Evolutionary conservation across 2,329 filamentous ascomycete genomes (phyloP), one percentile per base, ranked within the genome.

Genomic region (Cadophora gregata): DNA sequence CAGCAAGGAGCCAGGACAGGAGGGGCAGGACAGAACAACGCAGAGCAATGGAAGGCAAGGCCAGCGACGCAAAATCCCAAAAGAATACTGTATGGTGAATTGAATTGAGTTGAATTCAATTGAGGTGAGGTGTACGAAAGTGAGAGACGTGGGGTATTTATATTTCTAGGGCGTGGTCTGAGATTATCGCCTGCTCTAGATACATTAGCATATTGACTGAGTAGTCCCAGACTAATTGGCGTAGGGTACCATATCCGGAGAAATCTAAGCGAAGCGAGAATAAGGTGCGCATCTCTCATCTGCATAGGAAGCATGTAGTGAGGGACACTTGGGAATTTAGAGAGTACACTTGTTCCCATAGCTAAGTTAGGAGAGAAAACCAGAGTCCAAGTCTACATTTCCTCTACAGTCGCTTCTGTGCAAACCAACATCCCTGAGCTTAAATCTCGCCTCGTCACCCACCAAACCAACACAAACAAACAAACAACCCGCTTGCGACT

Each of bases 401-500:
- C 9, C 33, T 38, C 33, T 38, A 27, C 55, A 55, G n/a, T n/a
- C 8, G 2, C 12, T 21, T 9, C 12, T 38, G 27, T 14, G 12
- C 21, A 7, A 31, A 53, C 27, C 25, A 36, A 7, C 31, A 36
- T 56, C 19, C 12, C 5, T 42, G 21, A 27, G 55, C 53, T 42
- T 21, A 29, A 45, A 7, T 0, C 36, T 60, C 58, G 58, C 38
- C 58, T 60, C 25, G 38, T 48, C 38, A 31, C 25, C 16, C 25
- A 21, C 36, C 38, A 60, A 29, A 36, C 55, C 38, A 58, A 19
- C 3, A 48, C 31, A 58, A 27, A 36, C 55, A 58, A 60, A 24
- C 10, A 53, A 53, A 53, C 14, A n/a, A 25, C 27, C 25, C 38
- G 42, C 21, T 36, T 58, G 53, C 7, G 14, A 29, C n/a, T 45